Percentiles rank a stretch among this genome's conserved stretches.
Conservation (phyloP, 441 rosid genomes). For the Isatis lusitanica region DNA sequence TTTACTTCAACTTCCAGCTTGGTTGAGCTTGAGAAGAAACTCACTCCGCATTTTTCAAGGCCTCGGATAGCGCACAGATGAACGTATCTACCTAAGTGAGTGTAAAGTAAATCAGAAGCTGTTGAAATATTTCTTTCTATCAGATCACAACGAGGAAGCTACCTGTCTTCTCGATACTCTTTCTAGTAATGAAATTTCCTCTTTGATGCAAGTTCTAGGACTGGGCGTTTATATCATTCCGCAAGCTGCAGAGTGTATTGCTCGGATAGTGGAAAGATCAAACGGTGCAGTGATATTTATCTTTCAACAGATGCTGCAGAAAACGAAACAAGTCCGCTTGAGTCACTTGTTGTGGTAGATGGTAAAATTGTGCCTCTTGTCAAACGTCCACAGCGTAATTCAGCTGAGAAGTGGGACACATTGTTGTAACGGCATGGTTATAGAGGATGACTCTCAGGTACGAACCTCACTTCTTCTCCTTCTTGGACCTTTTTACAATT, state of each 20-base stretch:
- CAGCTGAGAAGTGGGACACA: too few relatives aligned
- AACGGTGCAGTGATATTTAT: conserved; percentile 69
- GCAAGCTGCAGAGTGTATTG: conserved; percentile 90
- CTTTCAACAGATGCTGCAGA: conserved; percentile 96
- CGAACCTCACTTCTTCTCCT: too few relatives aligned
- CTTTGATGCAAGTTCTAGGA: too few relatives aligned
- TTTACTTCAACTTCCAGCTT: conserved; percentile 50
- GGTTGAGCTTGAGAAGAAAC: conserved; percentile 80
- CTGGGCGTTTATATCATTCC: too few relatives aligned
- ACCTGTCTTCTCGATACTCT: too few relatives aligned
- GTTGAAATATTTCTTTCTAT: too few relatives aligned
- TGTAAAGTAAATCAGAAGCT: not conserved
- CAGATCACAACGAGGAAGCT: too few relatives aligned
- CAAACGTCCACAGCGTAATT: conserved; percentile 65
- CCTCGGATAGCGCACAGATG: conserved; percentile 38
- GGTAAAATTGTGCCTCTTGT: conserved; percentile 82
- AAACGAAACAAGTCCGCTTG: conserved; percentile 82
- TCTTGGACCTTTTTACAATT: too few relatives aligned
- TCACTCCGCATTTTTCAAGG: conserved; percentile 59
- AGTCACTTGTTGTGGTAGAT: conserved; percentile 57
- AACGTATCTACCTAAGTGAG: not conserved
- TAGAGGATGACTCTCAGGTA: too few relatives aligned
- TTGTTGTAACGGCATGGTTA: too few relatives aligned
- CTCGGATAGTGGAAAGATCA: conserved; percentile 66
- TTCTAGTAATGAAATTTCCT: too few relatives aligned